phyloP scores from a whole-genome alignment of 129 eudicot genomes.

The Dittrichia graveolens region DNA sequence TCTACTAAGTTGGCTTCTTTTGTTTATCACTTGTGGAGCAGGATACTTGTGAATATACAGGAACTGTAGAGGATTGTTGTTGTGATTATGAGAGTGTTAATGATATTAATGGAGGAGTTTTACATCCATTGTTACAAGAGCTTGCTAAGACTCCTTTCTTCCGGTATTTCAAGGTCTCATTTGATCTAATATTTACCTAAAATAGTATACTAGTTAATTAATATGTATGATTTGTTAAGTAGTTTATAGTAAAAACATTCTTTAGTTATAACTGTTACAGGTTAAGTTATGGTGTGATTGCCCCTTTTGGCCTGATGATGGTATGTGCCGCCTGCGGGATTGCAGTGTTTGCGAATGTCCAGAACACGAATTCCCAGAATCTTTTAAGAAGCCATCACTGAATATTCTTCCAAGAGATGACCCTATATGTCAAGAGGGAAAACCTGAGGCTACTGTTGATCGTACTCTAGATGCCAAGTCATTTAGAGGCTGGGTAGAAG shows the following conservation, averaged over 20 bases:
- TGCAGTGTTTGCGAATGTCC: conserved; percentile 97
- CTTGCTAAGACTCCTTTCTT: conserved; percentile 90
- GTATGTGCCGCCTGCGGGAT: conserved; percentile 85
- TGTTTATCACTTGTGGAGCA: conserved; percentile 36
- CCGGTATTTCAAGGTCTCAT: conserved; percentile 79
- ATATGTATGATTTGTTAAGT: too few species aligned
- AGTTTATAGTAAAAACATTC: too few species aligned
- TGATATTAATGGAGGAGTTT: conserved; percentile 57
- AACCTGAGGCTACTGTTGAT: conserved; percentile 86
- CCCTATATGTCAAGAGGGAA: conserved; percentile 88
- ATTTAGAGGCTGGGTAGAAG: conserved; percentile 87
- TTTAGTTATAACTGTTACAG: conserved; percentile 37
- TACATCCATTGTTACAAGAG: conserved; percentile 79
- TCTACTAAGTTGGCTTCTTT: conserved; percentile 30
- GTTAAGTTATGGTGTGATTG: conserved; percentile 97
- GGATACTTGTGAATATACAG: conserved; percentile 66
- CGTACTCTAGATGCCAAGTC: conserved; percentile 80
- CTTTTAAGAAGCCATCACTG: conserved; percentile 49
- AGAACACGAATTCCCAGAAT: conserved; percentile 78
- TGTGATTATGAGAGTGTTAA: conserved; percentile 87
- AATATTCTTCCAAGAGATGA: conserved; percentile 60
- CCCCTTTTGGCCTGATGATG: conserved; percentile 99
- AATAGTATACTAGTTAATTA: neutral
- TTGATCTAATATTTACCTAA: neutral
- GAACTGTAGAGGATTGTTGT: conserved; percentile 79